These are phyloP conservation scores for Pichia sp. DNA, from an alignment of 1,139 yeast genomes.

Conservation along the genomic window DNA sequence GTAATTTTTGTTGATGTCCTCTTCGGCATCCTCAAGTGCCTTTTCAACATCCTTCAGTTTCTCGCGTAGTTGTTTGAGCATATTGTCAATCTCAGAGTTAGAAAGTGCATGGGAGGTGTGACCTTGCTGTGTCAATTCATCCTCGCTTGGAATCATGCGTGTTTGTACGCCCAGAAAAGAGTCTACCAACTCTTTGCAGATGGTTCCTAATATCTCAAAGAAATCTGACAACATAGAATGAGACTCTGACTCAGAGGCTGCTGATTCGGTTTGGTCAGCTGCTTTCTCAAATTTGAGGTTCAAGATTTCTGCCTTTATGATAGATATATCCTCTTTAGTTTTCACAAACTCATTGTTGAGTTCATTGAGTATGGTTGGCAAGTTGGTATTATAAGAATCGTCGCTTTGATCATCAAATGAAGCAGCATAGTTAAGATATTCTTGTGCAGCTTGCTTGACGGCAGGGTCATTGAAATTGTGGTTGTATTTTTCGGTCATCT, in stretches of 20 bases:
- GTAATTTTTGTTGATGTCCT: conserved; percentile 29
- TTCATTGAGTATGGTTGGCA: not conserved
- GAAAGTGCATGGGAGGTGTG: not conserved
- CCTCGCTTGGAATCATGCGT: not conserved
- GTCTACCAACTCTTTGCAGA: conserved; percentile 7
- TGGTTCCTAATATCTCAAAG: too few species aligned
- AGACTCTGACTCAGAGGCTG: too few species aligned
- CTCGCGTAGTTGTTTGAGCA: conserved; percentile 8
- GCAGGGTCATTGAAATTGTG: conserved; percentile 90
- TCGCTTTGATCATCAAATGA: conserved; percentile 3
- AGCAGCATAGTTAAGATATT: conserved; percentile 49
- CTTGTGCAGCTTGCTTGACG: conserved; percentile 64
- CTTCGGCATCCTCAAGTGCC: conserved; percentile 21
- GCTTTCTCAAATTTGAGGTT: too few species aligned
- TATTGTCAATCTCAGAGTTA: conserved; percentile 5
- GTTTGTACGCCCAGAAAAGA: conserved; percentile 14
- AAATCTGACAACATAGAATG: too few species aligned
- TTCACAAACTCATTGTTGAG: not conserved
- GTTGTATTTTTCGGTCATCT: conserved; percentile 55
- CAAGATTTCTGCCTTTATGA: conserved; percentile 4
- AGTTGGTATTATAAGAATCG: not conserved
- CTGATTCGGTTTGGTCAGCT: too few species aligned
- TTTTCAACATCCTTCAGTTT: conserved; percentile 17
- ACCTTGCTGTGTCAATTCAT: not conserved
- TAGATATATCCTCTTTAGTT: conserved; percentile 3